These are phyloP conservation scores for Fomitopsis palustris DNA, from an alignment of 1,284 basidiomycete genomes.

Conservation along the genomic window DNA sequence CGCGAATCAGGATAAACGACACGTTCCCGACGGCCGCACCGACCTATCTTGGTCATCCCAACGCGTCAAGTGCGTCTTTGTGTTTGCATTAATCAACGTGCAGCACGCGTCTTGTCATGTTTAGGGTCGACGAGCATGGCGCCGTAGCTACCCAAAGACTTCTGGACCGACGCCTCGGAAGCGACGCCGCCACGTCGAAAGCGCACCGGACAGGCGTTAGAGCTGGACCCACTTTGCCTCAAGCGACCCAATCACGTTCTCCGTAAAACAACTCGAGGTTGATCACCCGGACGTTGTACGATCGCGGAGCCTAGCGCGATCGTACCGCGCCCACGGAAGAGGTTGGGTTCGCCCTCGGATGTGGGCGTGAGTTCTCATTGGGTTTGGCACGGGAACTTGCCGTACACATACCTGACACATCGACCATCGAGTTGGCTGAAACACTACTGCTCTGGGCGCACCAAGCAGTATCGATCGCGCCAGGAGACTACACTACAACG, in stretches of 20 bases:
- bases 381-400: neutral
- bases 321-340: neutral
- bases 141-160: neutral
- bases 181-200: neutral
- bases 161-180: neutral
- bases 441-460: neutral
- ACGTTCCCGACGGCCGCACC: neutral
- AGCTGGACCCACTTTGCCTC: neutral
- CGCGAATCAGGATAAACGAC: neutral
- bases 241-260: neutral
- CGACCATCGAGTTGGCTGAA: neutral
- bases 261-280: neutral
- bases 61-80: neutral
- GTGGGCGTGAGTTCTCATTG: neutral
- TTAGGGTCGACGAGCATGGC: neutral
- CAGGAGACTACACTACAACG: too few species aligned
- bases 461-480: neutral
- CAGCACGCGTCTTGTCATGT: neutral
- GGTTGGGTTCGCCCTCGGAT: neutral
- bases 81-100: neutral
- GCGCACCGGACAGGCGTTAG: neutral
- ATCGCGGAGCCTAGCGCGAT: neutral
- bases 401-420: neutral
- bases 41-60: neutral
- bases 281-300: neutral